Conservation (phyloP, 2,329 filamentous ascomycete species). For the Cercospora sp. region DNA sequence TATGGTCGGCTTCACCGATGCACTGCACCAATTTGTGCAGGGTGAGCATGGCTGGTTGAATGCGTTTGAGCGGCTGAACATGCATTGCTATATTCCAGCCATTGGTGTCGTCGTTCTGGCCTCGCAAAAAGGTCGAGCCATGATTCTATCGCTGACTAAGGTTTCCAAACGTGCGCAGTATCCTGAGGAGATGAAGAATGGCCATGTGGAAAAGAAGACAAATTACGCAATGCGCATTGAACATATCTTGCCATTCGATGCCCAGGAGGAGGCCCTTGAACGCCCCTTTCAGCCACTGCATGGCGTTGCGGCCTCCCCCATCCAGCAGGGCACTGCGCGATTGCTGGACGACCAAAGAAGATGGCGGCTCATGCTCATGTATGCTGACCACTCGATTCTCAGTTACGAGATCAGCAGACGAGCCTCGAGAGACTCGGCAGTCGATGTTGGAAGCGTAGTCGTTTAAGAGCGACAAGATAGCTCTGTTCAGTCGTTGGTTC, state of each 20-base stretch:
- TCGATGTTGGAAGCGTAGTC: slow-evolving; percentile 24
- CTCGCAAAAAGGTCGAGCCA: slow-evolving; percentile 65
- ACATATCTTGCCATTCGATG: slow-evolving; percentile 56
- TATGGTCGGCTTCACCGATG: slow-evolving; percentile 42
- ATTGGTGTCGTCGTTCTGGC: slow-evolving; percentile 69
- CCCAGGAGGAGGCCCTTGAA: slow-evolving; percentile 53
- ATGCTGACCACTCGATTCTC: slow-evolving; percentile 67
- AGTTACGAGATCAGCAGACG: slow-evolving; percentile 63
- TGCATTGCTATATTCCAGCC: slow-evolving; percentile 66
- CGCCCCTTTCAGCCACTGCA: slow-evolving; percentile 58
- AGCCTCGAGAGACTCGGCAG: slow-evolving; percentile 21
- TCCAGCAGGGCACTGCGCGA: slow-evolving; percentile 56
- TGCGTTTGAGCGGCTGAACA: slow-evolving; percentile 58
- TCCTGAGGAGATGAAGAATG: slow-evolving; percentile 20
- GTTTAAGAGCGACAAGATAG: slow-evolving; percentile 15
- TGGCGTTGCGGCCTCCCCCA: slow-evolving; percentile 67
- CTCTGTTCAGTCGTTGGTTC: neutral
- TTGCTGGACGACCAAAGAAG: slow-evolving; percentile 44
- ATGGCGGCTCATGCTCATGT: slow-evolving; percentile 72
- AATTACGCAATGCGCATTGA: slow-evolving; percentile 56
- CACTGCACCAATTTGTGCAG: slow-evolving; percentile 38
- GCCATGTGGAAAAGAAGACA: slow-evolving; percentile 25
- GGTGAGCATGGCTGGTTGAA: slow-evolving; percentile 33
- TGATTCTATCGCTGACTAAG: slow-evolving; percentile 61
- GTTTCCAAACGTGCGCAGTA: slow-evolving; percentile 20